Conservation (phyloP, 257 asterid genomes). For the Ehretia macrophylla region DNA sequence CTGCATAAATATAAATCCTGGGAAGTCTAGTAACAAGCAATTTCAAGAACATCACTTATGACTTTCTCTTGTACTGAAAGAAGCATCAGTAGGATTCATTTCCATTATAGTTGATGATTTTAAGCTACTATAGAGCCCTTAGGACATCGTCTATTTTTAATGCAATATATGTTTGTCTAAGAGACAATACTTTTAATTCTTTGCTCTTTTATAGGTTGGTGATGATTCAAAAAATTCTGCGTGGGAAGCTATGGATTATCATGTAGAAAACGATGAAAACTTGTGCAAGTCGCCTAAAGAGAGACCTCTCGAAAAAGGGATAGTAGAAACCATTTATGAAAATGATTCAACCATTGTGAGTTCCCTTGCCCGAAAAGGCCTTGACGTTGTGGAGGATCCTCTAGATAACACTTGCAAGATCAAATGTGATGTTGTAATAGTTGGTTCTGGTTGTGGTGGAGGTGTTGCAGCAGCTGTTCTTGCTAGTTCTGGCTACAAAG, state of each 20-base stretch:
- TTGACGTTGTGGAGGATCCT: constrained; percentile 31
- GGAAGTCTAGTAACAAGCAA: too few species aligned
- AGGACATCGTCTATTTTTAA: too few species aligned
- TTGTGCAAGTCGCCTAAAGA: constrained; percentile 12
- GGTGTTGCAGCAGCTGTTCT: constrained; percentile 86
- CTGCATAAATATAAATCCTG: too few species aligned
- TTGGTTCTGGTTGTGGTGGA: constrained; percentile 91
- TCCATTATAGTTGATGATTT: too few species aligned
- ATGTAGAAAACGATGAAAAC: constrained; percentile 36
- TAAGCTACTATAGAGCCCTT: too few species aligned
- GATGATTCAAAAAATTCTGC: constrained; percentile 51
- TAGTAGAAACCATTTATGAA: constrained; percentile 53
- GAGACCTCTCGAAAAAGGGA: constrained; percentile 65
- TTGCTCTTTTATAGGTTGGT: constrained; percentile 39
- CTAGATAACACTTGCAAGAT: constrained; percentile 26
- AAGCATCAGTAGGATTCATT: too few species aligned
- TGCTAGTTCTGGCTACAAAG: constrained; percentile 65
- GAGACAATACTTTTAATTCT: background rate
- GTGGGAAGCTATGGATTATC: constrained; percentile 76
- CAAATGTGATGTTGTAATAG: constrained; percentile 70
- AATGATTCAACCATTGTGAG: constrained; percentile 33
- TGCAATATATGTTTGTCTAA: background rate
- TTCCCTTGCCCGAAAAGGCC: constrained; percentile 49
- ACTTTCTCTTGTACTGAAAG: too few species aligned
- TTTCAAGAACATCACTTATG: too few species aligned